phyloP scores from a whole-genome alignment of 768 basidiomycete species.

The Tricholoma saponaceum region DNA sequence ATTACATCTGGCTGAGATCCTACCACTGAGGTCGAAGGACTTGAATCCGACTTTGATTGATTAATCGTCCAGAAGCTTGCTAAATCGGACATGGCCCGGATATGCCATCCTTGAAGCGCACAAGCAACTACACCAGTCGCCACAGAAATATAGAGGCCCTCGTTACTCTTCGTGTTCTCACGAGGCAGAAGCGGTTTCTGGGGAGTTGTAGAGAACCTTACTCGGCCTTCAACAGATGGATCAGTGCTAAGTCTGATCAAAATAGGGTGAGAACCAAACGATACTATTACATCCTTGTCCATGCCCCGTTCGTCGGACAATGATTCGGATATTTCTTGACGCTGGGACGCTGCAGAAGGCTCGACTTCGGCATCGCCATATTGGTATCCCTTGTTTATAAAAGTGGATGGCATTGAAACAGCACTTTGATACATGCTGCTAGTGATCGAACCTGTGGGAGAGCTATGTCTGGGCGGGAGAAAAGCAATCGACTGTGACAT shows the following conservation, averaged over 20 bases:
- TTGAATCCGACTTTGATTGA: constrained; percentile 3
- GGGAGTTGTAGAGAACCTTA: background rate
- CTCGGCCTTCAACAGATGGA: constrained; percentile 16
- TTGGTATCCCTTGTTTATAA: background rate
- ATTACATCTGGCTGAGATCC: constrained; percentile 2
- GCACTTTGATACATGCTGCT: constrained; percentile 82
- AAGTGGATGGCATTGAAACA: constrained; percentile 33
- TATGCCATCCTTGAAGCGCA: constrained; percentile 52
- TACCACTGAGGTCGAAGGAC: background rate
- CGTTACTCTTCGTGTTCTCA: constrained; percentile 13
- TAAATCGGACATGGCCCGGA: constrained; percentile 44
- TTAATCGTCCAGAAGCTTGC: constrained; percentile 27
- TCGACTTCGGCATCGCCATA: background rate
- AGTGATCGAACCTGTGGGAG: constrained; percentile 43
- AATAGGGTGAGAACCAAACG: constrained; percentile 62
- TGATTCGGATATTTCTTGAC: background rate
- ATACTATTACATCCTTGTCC: constrained; percentile 48
- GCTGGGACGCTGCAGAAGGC: background rate
- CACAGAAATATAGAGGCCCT: constrained; percentile 36
- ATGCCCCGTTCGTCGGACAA: background rate
- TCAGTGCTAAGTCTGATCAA: constrained; percentile 51
- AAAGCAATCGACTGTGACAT: constrained; percentile 76
- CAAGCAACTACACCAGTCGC: constrained; percentile 50
- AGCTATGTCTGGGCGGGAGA: constrained; percentile 46
- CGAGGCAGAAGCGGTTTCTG: constrained; percentile 7